Conservation (phyloP, 1,284 basidiomycete genomes). For the Rhodotorula sp. region DNA sequence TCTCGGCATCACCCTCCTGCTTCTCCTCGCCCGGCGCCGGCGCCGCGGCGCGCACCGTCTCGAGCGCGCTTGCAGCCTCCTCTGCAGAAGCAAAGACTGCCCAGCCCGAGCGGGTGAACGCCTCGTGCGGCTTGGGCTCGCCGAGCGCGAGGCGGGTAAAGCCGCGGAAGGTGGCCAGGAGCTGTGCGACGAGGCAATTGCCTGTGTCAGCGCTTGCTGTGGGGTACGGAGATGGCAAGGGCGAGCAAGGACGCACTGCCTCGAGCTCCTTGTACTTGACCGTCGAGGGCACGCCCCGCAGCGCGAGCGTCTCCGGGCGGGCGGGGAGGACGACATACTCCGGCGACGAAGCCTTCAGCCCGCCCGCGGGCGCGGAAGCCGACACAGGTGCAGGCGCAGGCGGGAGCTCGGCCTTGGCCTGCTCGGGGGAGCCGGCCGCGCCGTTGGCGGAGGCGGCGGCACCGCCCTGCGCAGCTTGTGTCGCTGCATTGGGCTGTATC, state of each 20-base stretch:
- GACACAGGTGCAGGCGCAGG: constrained; percentile 52
- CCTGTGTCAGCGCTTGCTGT: neutral
- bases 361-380: constrained; percentile 54
- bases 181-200: constrained; percentile 37
- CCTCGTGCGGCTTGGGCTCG: constrained; percentile 83
- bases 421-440: neutral
- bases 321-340: constrained; percentile 63
- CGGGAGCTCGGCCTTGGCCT: constrained; percentile 49
- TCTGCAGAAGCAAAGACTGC: constrained; percentile 78
- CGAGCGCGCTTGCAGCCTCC: constrained; percentile 54
- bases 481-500: constrained; percentile 8
- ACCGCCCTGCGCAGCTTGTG: constrained; percentile 2
- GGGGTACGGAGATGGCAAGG: constrained; percentile 48
- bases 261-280: constrained; percentile 83
- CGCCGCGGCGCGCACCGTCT: constrained; percentile 63
- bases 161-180: constrained; percentile 52
- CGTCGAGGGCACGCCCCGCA: constrained; percentile 87
- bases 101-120: constrained; percentile 91
- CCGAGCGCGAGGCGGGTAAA: constrained; percentile 76
- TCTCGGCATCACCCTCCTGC: neutral
- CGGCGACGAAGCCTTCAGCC: constrained; percentile 60
- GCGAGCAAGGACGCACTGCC: constrained; percentile 60
- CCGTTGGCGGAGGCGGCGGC: neutral
- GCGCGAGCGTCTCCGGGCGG: constrained; percentile 72
- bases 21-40: neutral